Evolutionary conservation across 2,329 filamentous ascomycete species (phyloP).

Genomic region (Corinectria fuckeliana): DNA sequence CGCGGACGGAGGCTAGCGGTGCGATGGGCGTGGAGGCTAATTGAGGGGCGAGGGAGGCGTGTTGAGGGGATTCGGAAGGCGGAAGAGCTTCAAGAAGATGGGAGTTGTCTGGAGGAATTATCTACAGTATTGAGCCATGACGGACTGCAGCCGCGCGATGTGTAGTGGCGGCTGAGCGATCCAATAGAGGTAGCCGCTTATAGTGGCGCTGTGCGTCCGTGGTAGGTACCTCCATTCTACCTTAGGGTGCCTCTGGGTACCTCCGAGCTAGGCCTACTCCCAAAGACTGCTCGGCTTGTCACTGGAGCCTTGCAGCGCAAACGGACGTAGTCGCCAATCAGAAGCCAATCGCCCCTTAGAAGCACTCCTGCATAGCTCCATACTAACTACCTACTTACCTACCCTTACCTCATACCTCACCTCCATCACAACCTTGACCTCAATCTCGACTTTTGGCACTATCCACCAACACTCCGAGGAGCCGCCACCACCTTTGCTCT

Average conservation of each 20-base stretch:
- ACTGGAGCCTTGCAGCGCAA: not conserved
- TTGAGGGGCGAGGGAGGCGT: not conserved
- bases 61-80: not conserved
- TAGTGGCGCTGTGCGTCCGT: not conserved
- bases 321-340: not conserved
- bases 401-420: constrained; percentile 2
- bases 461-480: not conserved
- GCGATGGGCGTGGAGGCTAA: not conserved
- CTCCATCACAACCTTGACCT: not conserved
- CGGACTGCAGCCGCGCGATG: not conserved
- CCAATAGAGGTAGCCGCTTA: not conserved
- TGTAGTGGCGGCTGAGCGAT: not conserved
- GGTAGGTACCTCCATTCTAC: too few relatives aligned
- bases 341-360: not conserved
- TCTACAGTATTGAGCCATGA: constrained; percentile 9
- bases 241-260: not conserved
- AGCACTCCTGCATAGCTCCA: not conserved
- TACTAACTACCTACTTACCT: too few relatives aligned
- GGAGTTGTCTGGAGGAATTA: not conserved
- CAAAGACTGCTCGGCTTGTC: not conserved
- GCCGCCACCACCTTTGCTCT: not conserved
- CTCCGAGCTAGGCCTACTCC: too few relatives aligned
- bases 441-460: not conserved
- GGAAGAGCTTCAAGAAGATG: not conserved
- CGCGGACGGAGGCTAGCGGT: not conserved